These are phyloP conservation scores for Gonapodya sp. DNA, from an alignment of 192 early-diverging fungal genomes.

Conservation along the genomic window DNA sequence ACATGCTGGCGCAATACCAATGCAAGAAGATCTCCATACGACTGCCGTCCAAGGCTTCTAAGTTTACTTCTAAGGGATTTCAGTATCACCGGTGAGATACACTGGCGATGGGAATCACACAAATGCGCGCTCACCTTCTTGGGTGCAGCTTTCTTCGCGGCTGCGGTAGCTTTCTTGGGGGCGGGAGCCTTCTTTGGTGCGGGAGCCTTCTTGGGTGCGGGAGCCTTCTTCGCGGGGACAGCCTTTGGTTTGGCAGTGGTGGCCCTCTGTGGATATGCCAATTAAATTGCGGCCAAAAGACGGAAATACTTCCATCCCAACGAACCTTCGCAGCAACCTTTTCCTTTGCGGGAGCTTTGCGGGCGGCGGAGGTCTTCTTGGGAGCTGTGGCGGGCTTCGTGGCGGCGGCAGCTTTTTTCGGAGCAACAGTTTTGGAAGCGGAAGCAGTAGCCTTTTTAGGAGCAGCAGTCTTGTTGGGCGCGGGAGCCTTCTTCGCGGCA, in stretches of 20 bases:
- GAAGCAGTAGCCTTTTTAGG: slow-evolving; percentile 36
- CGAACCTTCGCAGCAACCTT: neutral
- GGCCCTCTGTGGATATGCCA: neutral
- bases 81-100: neutral
- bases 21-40: too few relatives aligned
- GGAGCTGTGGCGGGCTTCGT: slow-evolving; percentile 10
- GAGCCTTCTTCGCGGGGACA: slow-evolving; percentile 30
- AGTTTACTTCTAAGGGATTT: neutral
- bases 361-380: slow-evolving; percentile 40
- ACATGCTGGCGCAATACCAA: neutral
- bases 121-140: neutral
- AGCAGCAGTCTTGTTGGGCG: slow-evolving; percentile 32
- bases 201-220: slow-evolving; percentile 27
- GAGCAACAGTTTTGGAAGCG: slow-evolving; percentile 23
- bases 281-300: neutral
- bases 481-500: slow-evolving; percentile 35
- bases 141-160: neutral
- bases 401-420: slow-evolving; percentile 28
- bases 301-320: neutral
- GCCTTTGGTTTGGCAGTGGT: slow-evolving; percentile 24
- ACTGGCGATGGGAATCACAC: neutral
- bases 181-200: slow-evolving; percentile 26
- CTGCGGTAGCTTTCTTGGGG: slow-evolving; percentile 10
- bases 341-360: neutral
- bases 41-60: too few relatives aligned